Base-by-base conservation (phyloP, 2,329 filamentous ascomycete genomes). In the Diaporthe sp. region DNA sequence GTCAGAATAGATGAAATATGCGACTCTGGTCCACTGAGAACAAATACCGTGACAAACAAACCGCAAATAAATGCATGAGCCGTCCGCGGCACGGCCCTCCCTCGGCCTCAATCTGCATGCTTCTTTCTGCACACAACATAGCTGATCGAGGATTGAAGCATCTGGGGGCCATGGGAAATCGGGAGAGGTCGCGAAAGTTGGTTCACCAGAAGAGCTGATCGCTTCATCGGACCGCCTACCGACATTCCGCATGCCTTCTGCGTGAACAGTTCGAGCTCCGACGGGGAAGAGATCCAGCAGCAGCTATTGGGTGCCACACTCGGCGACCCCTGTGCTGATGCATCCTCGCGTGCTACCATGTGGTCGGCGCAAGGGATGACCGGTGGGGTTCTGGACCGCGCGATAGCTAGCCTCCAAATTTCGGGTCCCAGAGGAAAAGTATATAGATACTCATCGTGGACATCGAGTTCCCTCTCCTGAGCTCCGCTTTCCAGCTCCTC, bases 201-300 rank as follows among this genome's bases (percentile, higher is more conserved):
- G 22, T 17, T 34, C 4, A 34, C 25, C 15, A 42, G 44, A 34
- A 28, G 3, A 28, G 17, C 7, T 47, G 31, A n/a, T 68, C 60
- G 75, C 72, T 72, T 76, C 20, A 37, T 25, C 75, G 75, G 75
- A 67, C 75, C 75, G 75, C 8, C 34, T 70, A 75, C 75, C 72
- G 72, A 68, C 15, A 49, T 53, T 31, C 53, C 39, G 74, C 17
- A 51, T 60, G 17, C 37, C 53, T 34, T 55, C 47, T 5, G 6
- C 39, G 22, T 47, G 49, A 39, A 5, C 57, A n/a, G 39, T 47
- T 28, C 31, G 44, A 34, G 31, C 37, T 34, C 49, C 15, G n/a
- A 51, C 7, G 47, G 7, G 34, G 22, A 68, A n/a, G 47, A 39
- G 1, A 42, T 42, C 39, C 51, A 28, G 8, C 37, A 28, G 5